A percentile compares a stretch with the other conserved stretches of the same genome.
phyloP scores from a whole-genome alignment of 306 rosid species.

The Malus sieversii region DNA sequence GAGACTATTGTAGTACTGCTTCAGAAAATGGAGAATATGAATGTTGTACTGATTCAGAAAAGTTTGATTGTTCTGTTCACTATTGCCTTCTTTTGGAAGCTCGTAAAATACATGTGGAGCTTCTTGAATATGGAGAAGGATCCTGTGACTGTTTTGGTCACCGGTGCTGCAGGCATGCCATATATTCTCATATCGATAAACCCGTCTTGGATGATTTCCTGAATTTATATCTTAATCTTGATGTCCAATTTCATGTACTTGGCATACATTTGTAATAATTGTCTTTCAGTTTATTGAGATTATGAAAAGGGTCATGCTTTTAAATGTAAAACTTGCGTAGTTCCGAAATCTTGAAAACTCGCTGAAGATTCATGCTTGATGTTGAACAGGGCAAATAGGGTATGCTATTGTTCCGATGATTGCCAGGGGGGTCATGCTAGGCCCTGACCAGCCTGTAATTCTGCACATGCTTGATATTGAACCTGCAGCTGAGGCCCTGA shows the following conservation, averaged over 20 bases:
- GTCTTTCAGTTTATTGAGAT: neutral
- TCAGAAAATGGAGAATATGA: constrained; percentile 29
- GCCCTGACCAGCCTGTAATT: constrained; percentile 65
- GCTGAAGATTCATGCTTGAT: neutral
- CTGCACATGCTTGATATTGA: constrained; percentile 68
- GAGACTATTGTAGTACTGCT: constrained; percentile 21
- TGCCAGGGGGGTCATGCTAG: constrained; percentile 66
- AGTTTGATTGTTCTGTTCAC: constrained; percentile 35
- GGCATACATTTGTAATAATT: neutral
- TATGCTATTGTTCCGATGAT: constrained; percentile 81
- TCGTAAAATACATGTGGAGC: constrained; percentile 53
- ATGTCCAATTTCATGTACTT: neutral
- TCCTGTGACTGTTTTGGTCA: constrained; percentile 62
- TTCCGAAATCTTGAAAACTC: neutral
- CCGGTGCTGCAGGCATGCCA: constrained; percentile 79
- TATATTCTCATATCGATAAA: neutral
- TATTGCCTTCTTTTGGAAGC: constrained; percentile 55
- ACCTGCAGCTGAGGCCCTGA: constrained; percentile 48
- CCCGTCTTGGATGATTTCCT: neutral
- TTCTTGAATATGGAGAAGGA: constrained; percentile 55
- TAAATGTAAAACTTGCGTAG: neutral
- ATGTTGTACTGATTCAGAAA: constrained; percentile 32
- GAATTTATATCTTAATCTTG: neutral
- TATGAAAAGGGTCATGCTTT: neutral
- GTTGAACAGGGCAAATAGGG: constrained; percentile 63